Evolutionary conservation across 371 early-diverging fungal genomes (phyloP).

Genomic region (Scutellospora calospora): DNA sequence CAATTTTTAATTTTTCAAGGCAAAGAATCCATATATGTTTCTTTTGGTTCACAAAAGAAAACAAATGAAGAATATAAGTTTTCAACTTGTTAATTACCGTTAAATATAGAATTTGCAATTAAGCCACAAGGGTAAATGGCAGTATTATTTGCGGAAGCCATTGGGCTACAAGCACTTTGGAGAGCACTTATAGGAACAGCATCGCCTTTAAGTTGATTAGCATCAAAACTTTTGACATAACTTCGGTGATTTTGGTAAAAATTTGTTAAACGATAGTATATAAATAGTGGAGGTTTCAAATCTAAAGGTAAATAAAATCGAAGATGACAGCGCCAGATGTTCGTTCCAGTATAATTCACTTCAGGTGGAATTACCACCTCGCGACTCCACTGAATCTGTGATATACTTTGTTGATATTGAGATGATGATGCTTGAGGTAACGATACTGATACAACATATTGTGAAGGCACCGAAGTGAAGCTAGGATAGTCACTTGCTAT

Average conservation of each 20-base stretch:
- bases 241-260: constrained; percentile 98
- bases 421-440: neutral
- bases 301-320: constrained; percentile 73
- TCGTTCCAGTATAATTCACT: neutral
- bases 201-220: constrained; percentile 85
- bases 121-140: constrained; percentile 97
- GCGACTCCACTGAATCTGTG: neutral
- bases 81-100: constrained; percentile 60
- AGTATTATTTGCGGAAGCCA: constrained; percentile 50
- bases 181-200: constrained; percentile 50
- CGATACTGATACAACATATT: neutral
- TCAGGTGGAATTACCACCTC: neutral
- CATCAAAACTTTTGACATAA: constrained; percentile 92
- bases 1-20: too few species aligned
- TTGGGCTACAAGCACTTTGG: constrained; percentile 52
- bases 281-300: constrained; percentile 82
- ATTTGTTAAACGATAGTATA: constrained; percentile 95
- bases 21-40: too few species aligned
- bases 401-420: neutral
- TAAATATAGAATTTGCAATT: constrained; percentile 97
- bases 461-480: neutral
- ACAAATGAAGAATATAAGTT: too few species aligned
- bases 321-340: constrained; percentile 68
- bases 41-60: too few species aligned
- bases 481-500: neutral